phyloP scores from a whole-genome alignment of 2,329 filamentous ascomycete species.

The Colletotrichum liaoningense region DNA sequence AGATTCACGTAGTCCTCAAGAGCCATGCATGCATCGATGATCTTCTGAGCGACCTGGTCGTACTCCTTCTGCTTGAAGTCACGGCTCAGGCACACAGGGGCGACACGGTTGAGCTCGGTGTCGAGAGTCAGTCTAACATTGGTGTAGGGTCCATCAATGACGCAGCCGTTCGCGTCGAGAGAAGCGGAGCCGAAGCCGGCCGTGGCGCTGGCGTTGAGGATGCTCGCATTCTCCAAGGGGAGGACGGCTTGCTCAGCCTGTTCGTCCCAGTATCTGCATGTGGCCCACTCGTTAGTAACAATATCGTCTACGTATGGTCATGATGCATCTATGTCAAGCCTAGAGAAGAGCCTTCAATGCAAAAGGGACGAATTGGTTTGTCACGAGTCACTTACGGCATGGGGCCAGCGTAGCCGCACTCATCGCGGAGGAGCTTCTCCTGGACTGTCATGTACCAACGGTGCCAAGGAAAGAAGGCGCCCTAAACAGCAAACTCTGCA shows the following conservation, averaged over 20 bases:
- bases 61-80: slow-evolving; percentile 24
- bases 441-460: slow-evolving; percentile 46
- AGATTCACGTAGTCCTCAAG: slow-evolving; percentile 20
- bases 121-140: slow-evolving; percentile 4
- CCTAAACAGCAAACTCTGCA: not conserved
- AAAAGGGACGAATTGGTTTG: slow-evolving; percentile 22
- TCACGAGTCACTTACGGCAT: slow-evolving; percentile 46
- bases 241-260: slow-evolving; percentile 25
- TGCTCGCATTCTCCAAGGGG: slow-evolving; percentile 37
- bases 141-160: slow-evolving; percentile 40
- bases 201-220: slow-evolving; percentile 45
- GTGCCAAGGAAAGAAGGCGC: slow-evolving; percentile 49
- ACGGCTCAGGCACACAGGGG: slow-evolving; percentile 2
- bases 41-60: slow-evolving; percentile 6
- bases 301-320: no score
- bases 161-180: slow-evolving; percentile 36
- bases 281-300: not conserved
- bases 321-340: no score
- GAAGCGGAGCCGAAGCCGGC: slow-evolving; percentile 42
- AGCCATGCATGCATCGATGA: slow-evolving; percentile 21
- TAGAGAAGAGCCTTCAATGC: not conserved
- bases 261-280: slow-evolving; percentile 28
- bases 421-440: slow-evolving; percentile 43
- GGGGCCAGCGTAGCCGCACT: slow-evolving; percentile 46
- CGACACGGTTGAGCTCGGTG: slow-evolving; percentile 13